Percentiles rank a stretch among this genome's conserved stretches.
Evolutionary conservation across 1,139 yeast genomes (phyloP).

Genomic region (Hyphopichia khmerensis): DNA sequence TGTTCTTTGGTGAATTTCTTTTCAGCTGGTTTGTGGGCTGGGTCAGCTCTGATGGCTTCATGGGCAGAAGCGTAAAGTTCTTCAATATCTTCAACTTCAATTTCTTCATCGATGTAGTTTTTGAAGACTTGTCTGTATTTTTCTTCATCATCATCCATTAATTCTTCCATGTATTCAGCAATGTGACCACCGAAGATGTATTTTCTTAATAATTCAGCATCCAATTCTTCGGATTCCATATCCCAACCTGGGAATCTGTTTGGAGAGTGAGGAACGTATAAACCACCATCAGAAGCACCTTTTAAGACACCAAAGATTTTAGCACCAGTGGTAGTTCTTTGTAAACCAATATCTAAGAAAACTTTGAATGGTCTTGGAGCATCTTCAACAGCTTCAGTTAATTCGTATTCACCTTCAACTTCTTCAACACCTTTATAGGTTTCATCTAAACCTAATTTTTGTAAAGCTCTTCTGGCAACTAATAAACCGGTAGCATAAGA

Average conservation of each 20-base stretch:
- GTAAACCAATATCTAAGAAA: slow-evolving; percentile 98
- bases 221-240: slow-evolving; percentile 97
- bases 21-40: slow-evolving; percentile 84
- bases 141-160: slow-evolving; percentile 99
- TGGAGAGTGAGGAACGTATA: slow-evolving; percentile 98
- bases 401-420: slow-evolving; percentile 98
- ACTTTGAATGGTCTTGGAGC: slow-evolving; percentile 99
- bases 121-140: slow-evolving; percentile 96
- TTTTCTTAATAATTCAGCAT: slow-evolving; percentile 95
- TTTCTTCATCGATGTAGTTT: slow-evolving; percentile 94
- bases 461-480: slow-evolving; percentile 98
- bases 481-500: slow-evolving; percentile 99
- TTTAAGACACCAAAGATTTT: slow-evolving; percentile 98
- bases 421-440: slow-evolving; percentile 99
- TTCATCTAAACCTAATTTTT: slow-evolving; percentile 97
- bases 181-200: slow-evolving; percentile 99
- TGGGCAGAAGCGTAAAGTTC: slow-evolving; percentile 95
- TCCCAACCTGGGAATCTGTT: slow-evolving; percentile 99
- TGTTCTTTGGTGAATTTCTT: slow-evolving; percentile 97
- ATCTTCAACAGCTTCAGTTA: slow-evolving; percentile 99
- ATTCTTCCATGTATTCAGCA: slow-evolving; percentile 99
- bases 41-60: slow-evolving; percentile 95
- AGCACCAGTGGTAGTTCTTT: slow-evolving; percentile 99
- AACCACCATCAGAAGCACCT: slow-evolving; percentile 99
- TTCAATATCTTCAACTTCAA: slow-evolving; percentile 96